Percentiles rank a stretch among this genome's conserved stretches.
Conservation (phyloP, 306 rosid genomes). For the Prunus dulcis region DNA sequence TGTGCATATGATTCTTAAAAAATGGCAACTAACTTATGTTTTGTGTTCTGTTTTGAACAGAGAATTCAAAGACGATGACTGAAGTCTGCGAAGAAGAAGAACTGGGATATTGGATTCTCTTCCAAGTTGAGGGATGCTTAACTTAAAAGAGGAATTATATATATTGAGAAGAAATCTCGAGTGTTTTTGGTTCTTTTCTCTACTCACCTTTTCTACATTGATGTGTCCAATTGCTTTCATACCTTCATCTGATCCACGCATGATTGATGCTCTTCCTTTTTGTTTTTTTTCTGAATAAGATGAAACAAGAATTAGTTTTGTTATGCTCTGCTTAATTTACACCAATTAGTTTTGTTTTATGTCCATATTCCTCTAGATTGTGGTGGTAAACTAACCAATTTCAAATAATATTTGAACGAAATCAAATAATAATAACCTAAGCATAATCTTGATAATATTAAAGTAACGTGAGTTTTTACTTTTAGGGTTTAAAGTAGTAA, state of each 20-base stretch:
- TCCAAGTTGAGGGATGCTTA: not conserved
- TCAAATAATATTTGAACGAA: too few species aligned
- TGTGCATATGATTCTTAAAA: not conserved
- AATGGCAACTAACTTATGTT: not conserved
- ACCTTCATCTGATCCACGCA: not conserved
- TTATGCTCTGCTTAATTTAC: too few species aligned
- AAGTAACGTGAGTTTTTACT: too few species aligned
- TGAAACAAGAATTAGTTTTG: too few species aligned
- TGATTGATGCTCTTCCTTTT: not conserved
- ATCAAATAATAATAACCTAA: too few species aligned
- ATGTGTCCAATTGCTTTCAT: not conserved
- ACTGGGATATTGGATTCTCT: not conserved
- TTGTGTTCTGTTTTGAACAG: conserved; percentile 43
- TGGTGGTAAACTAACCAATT: too few species aligned
- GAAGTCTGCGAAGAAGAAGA: conserved; percentile 27
- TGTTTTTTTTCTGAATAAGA: too few species aligned
- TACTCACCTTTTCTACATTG: not conserved
- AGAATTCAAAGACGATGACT: conserved; percentile 92
- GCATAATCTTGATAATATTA: too few species aligned
- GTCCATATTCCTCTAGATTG: too few species aligned
- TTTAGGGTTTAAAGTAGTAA: too few species aligned
- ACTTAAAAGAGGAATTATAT: not conserved
- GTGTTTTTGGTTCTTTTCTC: too few species aligned
- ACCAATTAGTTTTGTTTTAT: too few species aligned
- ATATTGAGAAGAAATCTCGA: not conserved